Conservation (phyloP, 1,139 yeast genomes). For the Yamadazyma spencermartinsiae region DNA sequence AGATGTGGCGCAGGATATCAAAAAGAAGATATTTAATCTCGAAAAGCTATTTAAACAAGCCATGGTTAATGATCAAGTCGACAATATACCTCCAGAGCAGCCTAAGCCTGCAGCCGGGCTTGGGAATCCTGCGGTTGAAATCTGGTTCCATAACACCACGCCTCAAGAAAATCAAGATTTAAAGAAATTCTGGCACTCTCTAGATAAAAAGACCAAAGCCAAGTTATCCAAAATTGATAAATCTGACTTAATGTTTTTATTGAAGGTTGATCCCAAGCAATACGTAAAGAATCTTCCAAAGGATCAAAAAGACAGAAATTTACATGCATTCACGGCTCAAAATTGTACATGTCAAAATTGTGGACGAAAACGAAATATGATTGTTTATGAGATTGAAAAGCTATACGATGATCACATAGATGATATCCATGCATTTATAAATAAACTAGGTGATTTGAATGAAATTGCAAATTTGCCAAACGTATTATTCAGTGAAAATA, state of each 20-base stretch:
- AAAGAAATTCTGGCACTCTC: slow-evolving; percentile 68
- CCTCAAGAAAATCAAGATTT: slow-evolving; percentile 61
- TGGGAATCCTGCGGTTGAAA: slow-evolving; percentile 24
- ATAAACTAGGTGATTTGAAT: slow-evolving; percentile 41
- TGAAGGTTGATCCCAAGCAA: slow-evolving; percentile 12
- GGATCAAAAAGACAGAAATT: slow-evolving; percentile 12
- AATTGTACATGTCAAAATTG: slow-evolving; percentile 77
- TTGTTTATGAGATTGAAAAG: slow-evolving; percentile 72
- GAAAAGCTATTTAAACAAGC: slow-evolving; percentile 1
- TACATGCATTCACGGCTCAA: slow-evolving; percentile 12
- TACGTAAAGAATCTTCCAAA: slow-evolving; percentile 8
- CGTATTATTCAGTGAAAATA: slow-evolving; percentile 32
- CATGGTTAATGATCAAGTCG: background rate
- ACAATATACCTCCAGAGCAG: background rate
- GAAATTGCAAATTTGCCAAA: slow-evolving; percentile 44
- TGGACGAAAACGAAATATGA: slow-evolving; percentile 70
- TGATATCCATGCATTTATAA: slow-evolving; percentile 42
- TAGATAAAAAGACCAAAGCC: slow-evolving; percentile 60
- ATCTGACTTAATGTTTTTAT: slow-evolving; percentile 25
- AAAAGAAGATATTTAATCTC: background rate
- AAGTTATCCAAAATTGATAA: slow-evolving; percentile 68
- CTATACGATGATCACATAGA: slow-evolving; percentile 61
- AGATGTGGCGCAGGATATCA: background rate
- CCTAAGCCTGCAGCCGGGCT: background rate
- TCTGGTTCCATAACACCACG: slow-evolving; percentile 57